Percentiles rank a stretch among this genome's conserved stretches.
Conservation (phyloP, 805 yeast species). For the Yamadazyma paraphyllophila region DNA sequence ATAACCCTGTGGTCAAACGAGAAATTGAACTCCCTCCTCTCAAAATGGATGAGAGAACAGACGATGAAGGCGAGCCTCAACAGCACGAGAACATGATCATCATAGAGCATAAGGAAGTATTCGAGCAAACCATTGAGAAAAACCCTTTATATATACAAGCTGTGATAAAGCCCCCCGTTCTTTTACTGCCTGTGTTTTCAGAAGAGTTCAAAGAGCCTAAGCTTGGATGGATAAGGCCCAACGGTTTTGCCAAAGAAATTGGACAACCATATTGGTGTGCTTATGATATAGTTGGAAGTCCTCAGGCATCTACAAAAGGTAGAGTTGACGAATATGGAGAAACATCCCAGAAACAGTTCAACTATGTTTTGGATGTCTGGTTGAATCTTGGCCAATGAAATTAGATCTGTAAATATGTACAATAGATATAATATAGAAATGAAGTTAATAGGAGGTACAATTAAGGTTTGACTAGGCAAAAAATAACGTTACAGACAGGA, state of each 20-base stretch:
- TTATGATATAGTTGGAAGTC: slow-evolving; percentile 31
- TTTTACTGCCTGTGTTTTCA: slow-evolving; percentile 15
- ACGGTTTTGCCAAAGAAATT: slow-evolving; percentile 15
- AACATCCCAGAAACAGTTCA: slow-evolving; percentile 13
- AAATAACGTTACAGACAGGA: slow-evolving; percentile 48
- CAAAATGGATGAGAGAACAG: neutral
- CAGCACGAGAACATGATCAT: neutral
- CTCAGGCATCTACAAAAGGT: slow-evolving; percentile 19
- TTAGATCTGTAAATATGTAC: neutral
- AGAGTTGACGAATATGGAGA: slow-evolving; percentile 16
- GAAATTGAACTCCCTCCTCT: slow-evolving; percentile 1
- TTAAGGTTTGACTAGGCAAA: no score
- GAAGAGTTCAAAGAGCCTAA: slow-evolving; percentile 24
- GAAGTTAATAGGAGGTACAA: no score
- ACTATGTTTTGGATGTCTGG: slow-evolving; percentile 27
- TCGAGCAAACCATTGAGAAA: slow-evolving; percentile 6
- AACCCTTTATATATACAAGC: slow-evolving; percentile 24
- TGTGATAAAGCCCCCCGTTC: slow-evolving; percentile 25
- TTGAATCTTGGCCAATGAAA: slow-evolving; percentile 1
- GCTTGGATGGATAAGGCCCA: slow-evolving; percentile 23
- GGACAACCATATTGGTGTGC: slow-evolving; percentile 32
- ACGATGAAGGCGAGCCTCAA: neutral
- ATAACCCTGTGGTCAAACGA: neutral
- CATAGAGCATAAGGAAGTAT: neutral
- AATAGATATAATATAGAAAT: no score